Evolutionary conservation across 768 basidiomycete species (phyloP).

Genomic region (Crepidotus variabilis): DNA sequence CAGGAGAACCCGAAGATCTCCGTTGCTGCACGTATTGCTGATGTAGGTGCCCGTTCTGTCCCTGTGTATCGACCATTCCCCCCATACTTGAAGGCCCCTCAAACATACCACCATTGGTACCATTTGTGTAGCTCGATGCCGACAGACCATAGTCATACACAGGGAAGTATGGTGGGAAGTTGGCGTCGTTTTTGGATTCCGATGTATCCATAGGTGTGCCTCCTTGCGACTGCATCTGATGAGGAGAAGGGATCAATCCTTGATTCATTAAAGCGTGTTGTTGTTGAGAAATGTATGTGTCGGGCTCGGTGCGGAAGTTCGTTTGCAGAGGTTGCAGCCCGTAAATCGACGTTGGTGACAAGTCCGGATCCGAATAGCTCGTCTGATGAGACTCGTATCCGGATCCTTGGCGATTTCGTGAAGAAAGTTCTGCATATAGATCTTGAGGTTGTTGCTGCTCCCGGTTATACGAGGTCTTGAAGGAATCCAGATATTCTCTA

Average conservation of each 20-base stretch:
- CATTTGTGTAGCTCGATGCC: slow-evolving; percentile 22
- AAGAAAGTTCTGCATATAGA: slow-evolving; percentile 3
- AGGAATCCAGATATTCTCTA: slow-evolving; percentile 66
- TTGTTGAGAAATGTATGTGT: slow-evolving; percentile 29
- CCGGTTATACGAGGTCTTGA: slow-evolving; percentile 27
- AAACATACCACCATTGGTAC: slow-evolving; percentile 5
- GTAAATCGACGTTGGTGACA: slow-evolving; percentile 44
- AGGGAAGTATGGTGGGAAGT: slow-evolving; percentile 69
- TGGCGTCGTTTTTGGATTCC: slow-evolving; percentile 12
- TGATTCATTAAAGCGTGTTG: slow-evolving; percentile 24
- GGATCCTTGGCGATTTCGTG: slow-evolving; percentile 2
- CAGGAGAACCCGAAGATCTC: slow-evolving; percentile 53
- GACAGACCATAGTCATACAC: slow-evolving; percentile 65
- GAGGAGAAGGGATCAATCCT: slow-evolving; percentile 21
- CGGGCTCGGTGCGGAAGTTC: slow-evolving; percentile 30
- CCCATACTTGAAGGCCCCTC: background rate
- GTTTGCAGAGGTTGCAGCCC: slow-evolving; percentile 38
- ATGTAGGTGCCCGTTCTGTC: slow-evolving; percentile 31
- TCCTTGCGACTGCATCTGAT: slow-evolving; percentile 11
- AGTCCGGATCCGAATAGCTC: slow-evolving; percentile 27
- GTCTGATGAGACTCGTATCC: slow-evolving; percentile 4
- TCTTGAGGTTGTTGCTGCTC: slow-evolving; percentile 17
- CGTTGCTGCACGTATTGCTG: slow-evolving; percentile 23
- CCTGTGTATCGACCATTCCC: slow-evolving; percentile 8
- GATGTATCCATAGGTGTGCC: slow-evolving; percentile 10